These are phyloP conservation scores for Fistulifera pelliculosa DNA, from an alignment of 108 stramenopile species.

Conservation along the genomic window DNA sequence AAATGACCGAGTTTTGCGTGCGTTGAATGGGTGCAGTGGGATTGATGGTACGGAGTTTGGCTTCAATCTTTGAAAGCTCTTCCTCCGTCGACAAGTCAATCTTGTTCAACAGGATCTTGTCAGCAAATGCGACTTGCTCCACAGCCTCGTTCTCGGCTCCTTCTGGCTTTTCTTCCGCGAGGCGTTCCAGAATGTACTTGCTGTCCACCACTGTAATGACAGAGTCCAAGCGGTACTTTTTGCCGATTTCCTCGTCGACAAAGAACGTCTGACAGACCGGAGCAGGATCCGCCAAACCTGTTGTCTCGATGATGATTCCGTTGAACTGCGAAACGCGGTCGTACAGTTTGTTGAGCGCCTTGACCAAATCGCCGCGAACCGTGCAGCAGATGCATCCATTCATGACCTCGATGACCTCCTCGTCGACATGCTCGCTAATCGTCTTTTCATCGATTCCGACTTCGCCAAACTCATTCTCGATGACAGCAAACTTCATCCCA, in stretches of 20 bases:
- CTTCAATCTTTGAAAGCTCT: conserved; percentile 36
- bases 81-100: conserved; percentile 48
- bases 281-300: conserved; percentile 91
- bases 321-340: conserved; percentile 63
- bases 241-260: conserved; percentile 75
- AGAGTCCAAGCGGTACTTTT: conserved; percentile 71
- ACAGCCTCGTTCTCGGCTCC: conserved; percentile 90
- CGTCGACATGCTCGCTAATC: conserved; percentile 31
- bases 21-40: conserved; percentile 42
- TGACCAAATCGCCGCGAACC: conserved; percentile 77
- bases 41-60: conserved; percentile 36
- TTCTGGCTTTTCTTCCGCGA: conserved; percentile 79
- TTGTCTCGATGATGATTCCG: conserved; percentile 93
- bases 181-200: conserved; percentile 69
- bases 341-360: conserved; percentile 52
- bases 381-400: conserved; percentile 92
- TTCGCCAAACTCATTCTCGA: conserved; percentile 94
- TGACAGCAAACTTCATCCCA: conserved; percentile 84
- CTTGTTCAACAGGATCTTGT: conserved; percentile 83
- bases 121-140: conserved; percentile 90
- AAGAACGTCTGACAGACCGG: conserved; percentile 91
- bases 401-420: conserved; percentile 79
- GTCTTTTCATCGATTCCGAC: conserved; percentile 88
- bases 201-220: conserved; percentile 94
- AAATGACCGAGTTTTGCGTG: conserved; percentile 26